Percentiles rank a stretch among this genome's conserved stretches.
phyloP scores from a whole-genome alignment of 73 alveolate genomes.

The Uronychia setigera region DNA sequence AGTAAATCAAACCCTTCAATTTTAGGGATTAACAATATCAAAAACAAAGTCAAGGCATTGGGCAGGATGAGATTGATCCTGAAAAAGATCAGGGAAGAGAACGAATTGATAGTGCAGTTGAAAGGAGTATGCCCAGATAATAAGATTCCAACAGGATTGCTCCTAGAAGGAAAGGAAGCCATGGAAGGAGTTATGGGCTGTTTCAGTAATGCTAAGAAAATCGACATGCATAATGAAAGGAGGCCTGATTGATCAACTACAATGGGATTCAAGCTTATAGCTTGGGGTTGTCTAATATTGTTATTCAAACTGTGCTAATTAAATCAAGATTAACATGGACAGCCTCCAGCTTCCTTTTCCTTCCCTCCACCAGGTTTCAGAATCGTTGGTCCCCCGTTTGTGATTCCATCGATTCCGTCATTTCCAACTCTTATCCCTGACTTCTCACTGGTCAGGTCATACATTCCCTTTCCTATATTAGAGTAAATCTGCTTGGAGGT shows the following conservation, averaged over 20 bases:
- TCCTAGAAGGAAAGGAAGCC: slow-evolving; percentile 84
- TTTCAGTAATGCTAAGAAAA: slow-evolving; percentile 15
- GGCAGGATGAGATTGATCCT: slow-evolving; percentile 56
- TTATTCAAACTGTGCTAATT: not conserved
- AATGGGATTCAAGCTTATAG: too few relatives aligned
- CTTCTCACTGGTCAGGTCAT: slow-evolving; percentile 71
- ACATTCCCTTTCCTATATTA: slow-evolving; percentile 78
- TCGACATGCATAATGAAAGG: slow-evolving; percentile 42
- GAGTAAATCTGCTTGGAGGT: slow-evolving; percentile 77
- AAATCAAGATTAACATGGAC: not conserved
- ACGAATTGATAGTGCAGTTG: slow-evolving; percentile 88
- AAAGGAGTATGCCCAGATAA: slow-evolving; percentile 96
- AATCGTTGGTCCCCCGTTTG: not conserved
- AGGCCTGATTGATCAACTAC: slow-evolving; percentile 19
- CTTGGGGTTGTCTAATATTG: not conserved
- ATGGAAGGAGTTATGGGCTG: slow-evolving; percentile 47
- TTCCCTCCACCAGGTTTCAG: slow-evolving; percentile 20
- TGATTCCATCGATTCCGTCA: slow-evolving; percentile 45
- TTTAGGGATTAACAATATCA: slow-evolving; percentile 13
- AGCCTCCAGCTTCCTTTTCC: not conserved
- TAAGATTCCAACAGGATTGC: slow-evolving; percentile 85
- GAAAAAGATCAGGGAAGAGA: slow-evolving; percentile 85
- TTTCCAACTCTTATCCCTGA: slow-evolving; percentile 73
- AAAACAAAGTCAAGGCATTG: slow-evolving; percentile 37
- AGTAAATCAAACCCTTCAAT: not conserved